Conservation (phyloP, 305 asterid genomes). For the Andrographis paniculata region DNA sequence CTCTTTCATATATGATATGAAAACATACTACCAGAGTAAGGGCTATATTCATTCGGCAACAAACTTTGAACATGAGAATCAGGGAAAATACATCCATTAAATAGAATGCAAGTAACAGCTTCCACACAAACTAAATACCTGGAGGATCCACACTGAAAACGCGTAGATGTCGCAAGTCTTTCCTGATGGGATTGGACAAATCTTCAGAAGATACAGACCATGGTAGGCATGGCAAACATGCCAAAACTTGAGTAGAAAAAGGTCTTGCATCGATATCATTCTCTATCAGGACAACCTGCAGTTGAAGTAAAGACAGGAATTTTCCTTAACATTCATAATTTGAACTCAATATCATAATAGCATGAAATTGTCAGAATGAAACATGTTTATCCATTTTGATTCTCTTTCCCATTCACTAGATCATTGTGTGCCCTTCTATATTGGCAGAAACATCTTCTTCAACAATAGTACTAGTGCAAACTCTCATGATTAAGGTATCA, state of each 20-base stretch:
- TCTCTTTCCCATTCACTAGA: too few species aligned
- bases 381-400: too few species aligned
- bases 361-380: too few species aligned
- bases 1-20: neutral
- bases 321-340: too few species aligned
- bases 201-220: slow-evolving; percentile 88
- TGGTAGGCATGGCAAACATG: slow-evolving; percentile 96
- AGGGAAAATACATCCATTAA: slow-evolving; percentile 12
- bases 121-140: slow-evolving; percentile 40
- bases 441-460: too few species aligned
- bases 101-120: slow-evolving; percentile 2
- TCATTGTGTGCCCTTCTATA: too few species aligned
- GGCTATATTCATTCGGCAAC: neutral
- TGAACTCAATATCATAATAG: too few species aligned
- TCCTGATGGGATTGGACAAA: slow-evolving; percentile 67
- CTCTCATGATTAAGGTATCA: too few species aligned
- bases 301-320: slow-evolving; percentile 2
- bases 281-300: slow-evolving; percentile 85
- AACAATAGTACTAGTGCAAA: too few species aligned
- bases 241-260: slow-evolving; percentile 91
- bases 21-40: neutral
- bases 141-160: slow-evolving; percentile 99
- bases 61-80: slow-evolving; percentile 11
- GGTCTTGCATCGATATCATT: slow-evolving; percentile 96
- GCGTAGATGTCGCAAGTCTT: slow-evolving; percentile 80